Evolutionary conservation across 2,329 filamentous ascomycete species (phyloP).

Genomic region (Colletotrichum echinochloae): DNA sequence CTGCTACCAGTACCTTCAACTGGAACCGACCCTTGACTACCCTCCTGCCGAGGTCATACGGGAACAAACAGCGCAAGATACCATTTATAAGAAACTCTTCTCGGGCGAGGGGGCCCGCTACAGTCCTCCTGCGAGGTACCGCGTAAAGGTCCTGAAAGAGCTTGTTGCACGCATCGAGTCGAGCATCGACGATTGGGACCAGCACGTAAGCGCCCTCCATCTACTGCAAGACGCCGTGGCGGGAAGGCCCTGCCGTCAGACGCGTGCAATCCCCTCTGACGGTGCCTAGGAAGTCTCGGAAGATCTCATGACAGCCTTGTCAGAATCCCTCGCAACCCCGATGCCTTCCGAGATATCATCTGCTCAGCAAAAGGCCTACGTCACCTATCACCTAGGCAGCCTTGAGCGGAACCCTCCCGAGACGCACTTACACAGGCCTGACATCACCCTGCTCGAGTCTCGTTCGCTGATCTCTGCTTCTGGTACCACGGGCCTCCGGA

Average conservation of each 20-base stretch:
- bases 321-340: conserved; percentile 71
- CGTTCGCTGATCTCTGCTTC: conserved; percentile 75
- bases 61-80: conserved; percentile 71
- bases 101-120: conserved; percentile 64
- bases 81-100: conserved; percentile 76
- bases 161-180: conserved; percentile 77
- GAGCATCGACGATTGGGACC: conserved; percentile 83
- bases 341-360: conserved; percentile 73
- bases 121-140: conserved; percentile 76
- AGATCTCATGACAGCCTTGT: conserved; percentile 77
- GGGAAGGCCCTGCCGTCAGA: conserved; percentile 7
- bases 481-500: conserved; percentile 81
- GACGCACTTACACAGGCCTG: conserved; percentile 8
- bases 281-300: conserved; percentile 81
- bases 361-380: conserved; percentile 78
- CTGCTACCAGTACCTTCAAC: conserved; percentile 82
- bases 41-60: conserved; percentile 71
- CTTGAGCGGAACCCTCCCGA: conserved; percentile 42
- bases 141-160: conserved; percentile 78
- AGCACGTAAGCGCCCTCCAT: conserved; percentile 76
- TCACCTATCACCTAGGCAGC: conserved; percentile 73
- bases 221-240: background rate
- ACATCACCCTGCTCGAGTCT: conserved; percentile 76
- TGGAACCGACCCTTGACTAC: conserved; percentile 73
- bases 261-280: background rate